Base-by-base conservation (phyloP, 2,329 filamentous ascomycete species). In the Aureobasidium namibiae region DNA sequence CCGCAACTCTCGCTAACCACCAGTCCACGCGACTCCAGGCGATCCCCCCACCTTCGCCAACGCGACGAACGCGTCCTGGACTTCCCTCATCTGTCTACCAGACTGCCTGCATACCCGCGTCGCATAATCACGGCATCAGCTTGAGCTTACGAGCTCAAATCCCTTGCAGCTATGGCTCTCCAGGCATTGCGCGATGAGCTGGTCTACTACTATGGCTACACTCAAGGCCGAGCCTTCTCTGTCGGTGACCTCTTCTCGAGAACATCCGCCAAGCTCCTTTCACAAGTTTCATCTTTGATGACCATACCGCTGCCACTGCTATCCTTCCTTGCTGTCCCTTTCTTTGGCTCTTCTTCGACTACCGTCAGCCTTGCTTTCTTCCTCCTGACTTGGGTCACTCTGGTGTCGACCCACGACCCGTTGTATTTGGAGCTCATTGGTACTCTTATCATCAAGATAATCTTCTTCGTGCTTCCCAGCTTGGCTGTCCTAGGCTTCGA, bases 291-390 rank as follows among this genome's bases (percentile, higher is more conserved):
- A 5, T 67, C 65, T 49, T 42, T 71, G 1, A 38, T 69, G 23
- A 61, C 69, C 1, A 60, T 71, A 4, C 70, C 70, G 8, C 66
- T 78, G 41, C 76, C 76, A 1, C 63, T 78, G 18, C 69, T 76
- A n/a, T 76, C 88, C 24, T 76, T 92, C 50, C 76, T 92, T 60
- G 89, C 87, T 1, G 78, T 92, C 38, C 88, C 88, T 1, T 80
- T 90, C 63, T 74, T 89, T 41, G 88, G 86, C 29, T 88, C 88
- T 7, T 91, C 87, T 76, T 86, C 78, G 42, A 92, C 90, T 1
- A 91, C 86, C 1, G 78, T 95, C 63, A 96, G 94, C 71, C 75
- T 95, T 24, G 76, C 95, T 63, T 92, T 95, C 77, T 94, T 96
- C 73, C 92, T 91, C 72, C 82, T 95, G 76, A 92, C 89, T 65